Evolutionary conservation across 73 alveolate species (phyloP).

Genomic region (Blepharisma stoltei): DNA sequence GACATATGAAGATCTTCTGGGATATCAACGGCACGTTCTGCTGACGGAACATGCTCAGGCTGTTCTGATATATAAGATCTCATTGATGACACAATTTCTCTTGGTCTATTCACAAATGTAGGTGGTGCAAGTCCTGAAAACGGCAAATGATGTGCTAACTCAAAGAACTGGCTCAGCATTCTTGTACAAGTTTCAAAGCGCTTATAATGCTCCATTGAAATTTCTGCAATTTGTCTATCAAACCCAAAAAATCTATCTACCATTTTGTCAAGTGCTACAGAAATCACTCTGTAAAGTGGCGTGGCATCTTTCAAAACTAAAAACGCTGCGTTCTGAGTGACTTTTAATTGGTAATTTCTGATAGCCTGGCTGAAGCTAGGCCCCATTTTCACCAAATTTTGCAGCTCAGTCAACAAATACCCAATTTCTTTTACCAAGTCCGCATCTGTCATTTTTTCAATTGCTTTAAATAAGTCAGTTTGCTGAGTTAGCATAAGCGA

Average conservation of each 20-base stretch:
- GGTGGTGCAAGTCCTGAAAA: constrained; percentile 5
- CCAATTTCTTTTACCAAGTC: background rate
- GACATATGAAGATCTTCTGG: background rate
- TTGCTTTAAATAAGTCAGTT: background rate
- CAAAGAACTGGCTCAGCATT: background rate
- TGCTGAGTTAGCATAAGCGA: background rate
- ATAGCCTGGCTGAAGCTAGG: background rate
- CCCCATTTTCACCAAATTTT: background rate
- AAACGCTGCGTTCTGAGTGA: background rate
- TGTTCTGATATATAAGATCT: background rate
- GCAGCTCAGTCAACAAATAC: background rate
- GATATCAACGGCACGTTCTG: background rate
- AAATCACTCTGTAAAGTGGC: background rate
- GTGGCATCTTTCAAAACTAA: background rate
- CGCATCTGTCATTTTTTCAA: background rate
- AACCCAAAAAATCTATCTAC: background rate
- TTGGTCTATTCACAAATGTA: background rate
- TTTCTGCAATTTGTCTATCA: background rate
- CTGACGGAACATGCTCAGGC: background rate
- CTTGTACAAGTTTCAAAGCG: background rate
- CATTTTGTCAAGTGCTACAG: background rate
- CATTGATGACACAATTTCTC: background rate
- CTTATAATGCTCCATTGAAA: background rate
- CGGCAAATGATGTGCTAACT: background rate
- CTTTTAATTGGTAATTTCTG: background rate